A percentile compares a stretch with the other conserved stretches of the same genome.
Evolutionary conservation across 176 grass and related monocot genomes (phyloP).

Genomic region (Eremochloa ophiuroides): DNA sequence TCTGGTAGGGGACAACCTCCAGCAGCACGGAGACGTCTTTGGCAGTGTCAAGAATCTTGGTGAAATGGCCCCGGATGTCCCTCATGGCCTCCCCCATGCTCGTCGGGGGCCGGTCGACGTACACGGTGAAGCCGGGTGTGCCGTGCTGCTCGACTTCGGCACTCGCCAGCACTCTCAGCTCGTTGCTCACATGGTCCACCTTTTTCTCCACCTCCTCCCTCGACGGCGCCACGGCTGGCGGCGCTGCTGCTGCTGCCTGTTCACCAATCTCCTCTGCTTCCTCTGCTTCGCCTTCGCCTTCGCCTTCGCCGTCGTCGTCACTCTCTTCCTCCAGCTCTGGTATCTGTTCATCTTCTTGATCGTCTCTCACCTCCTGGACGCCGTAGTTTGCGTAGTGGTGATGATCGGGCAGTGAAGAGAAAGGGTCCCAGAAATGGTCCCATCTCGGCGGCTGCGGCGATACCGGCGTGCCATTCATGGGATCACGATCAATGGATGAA

Average conservation of each 20-base stretch:
- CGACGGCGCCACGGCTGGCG: background rate
- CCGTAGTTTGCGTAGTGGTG: background rate
- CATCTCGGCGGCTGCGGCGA: slow-evolving; percentile 26
- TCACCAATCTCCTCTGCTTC: background rate
- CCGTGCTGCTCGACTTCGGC: slow-evolving; percentile 41
- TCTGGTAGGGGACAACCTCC: slow-evolving; percentile 50
- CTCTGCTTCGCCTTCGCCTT: background rate
- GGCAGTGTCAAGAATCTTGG: slow-evolving; percentile 41
- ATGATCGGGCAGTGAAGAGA: slow-evolving; percentile 22
- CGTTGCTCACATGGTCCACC: slow-evolving; percentile 36
- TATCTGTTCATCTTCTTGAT: slow-evolving; percentile 28
- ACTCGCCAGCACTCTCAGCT: slow-evolving; percentile 25
- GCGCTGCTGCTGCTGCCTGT: background rate
- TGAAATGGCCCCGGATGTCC: slow-evolving; percentile 59
- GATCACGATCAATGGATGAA: slow-evolving; percentile 3
- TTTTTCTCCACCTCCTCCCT: background rate
- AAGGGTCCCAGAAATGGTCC: slow-evolving; percentile 54
- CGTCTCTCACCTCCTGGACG: background rate
- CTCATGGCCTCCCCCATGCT: slow-evolving; percentile 76
- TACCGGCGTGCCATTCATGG: background rate
- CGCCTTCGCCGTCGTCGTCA: background rate
- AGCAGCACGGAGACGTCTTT: slow-evolving; percentile 55
- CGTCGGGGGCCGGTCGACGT: slow-evolving; percentile 48
- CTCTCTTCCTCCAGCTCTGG: slow-evolving; percentile 40
- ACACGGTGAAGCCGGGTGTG: slow-evolving; percentile 64